These are phyloP conservation scores for Chrysanthemum lavandulifolium DNA, from an alignment of 129 eudicot species.

Conservation along the genomic window DNA sequence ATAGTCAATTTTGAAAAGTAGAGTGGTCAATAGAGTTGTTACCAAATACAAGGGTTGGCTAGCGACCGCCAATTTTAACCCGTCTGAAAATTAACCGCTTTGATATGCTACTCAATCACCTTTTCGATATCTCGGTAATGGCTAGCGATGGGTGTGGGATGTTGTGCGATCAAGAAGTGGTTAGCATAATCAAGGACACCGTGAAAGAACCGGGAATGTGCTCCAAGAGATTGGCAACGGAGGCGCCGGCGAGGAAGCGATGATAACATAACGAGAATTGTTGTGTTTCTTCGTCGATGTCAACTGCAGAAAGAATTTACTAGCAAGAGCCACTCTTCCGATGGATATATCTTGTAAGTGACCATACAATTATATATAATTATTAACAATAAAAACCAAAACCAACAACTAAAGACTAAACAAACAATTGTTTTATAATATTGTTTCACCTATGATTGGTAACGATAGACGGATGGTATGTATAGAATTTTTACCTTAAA, in stretches of 20 bases:
- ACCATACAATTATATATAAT: no score
- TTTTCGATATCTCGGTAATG: conserved; percentile 55
- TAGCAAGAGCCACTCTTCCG: conserved; percentile 15
- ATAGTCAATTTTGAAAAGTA: no score
- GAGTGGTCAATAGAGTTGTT: no score
- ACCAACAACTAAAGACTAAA: no score
- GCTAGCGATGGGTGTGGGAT: conserved; percentile 98
- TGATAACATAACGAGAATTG: conserved; percentile 90
- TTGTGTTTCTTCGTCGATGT: conserved; percentile 73
- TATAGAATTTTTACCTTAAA: no score
- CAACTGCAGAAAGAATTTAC: conserved; percentile 93
- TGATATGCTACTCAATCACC: not conserved
- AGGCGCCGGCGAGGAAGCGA: conserved; percentile 95
- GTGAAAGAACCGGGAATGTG: conserved; percentile 97
- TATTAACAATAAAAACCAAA: no score
- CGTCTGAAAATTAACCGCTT: not conserved
- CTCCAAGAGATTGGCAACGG: conserved; percentile 91
- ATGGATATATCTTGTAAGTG: not conserved
- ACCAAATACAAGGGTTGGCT: no score
- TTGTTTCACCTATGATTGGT: no score
- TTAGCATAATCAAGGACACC: conserved; percentile 71
- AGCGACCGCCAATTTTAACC: no score
- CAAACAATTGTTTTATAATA: no score
- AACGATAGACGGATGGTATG: no score
- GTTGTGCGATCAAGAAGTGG: conserved; percentile 63